A percentile compares a stretch with the other conserved stretches of the same genome.
These are phyloP conservation scores for Mycosphaerella sp. DNA, from an alignment of 2,329 filamentous ascomycete genomes.

Conservation along the genomic window DNA sequence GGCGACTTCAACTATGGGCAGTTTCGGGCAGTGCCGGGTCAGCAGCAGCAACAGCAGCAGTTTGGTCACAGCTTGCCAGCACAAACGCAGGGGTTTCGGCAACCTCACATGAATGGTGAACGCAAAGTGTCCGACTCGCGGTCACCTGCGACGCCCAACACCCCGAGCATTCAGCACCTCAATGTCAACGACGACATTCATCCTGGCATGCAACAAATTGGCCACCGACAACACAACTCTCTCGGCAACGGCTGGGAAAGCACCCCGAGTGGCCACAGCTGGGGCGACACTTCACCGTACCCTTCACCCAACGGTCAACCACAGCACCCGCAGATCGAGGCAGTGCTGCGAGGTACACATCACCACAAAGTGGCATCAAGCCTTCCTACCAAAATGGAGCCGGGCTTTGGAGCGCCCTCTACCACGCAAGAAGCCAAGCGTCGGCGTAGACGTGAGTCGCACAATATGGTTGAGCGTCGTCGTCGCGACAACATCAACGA, in stretches of 20 bases:
- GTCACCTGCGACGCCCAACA: constrained; percentile 81
- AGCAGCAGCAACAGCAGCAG: constrained; percentile 28
- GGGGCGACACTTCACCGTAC: constrained; percentile 76
- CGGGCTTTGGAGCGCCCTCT: constrained; percentile 46
- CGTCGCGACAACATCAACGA: constrained; percentile 98
- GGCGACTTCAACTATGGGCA: constrained; percentile 69
- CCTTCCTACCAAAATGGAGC: constrained; percentile 77
- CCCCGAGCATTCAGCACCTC: constrained; percentile 66
- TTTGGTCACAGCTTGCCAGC: constrained; percentile 32
- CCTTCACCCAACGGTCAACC: constrained; percentile 65
- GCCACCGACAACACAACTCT: constrained; percentile 43
- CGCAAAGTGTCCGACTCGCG: constrained; percentile 60
- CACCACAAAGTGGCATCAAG: constrained; percentile 53
- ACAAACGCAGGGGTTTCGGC: constrained; percentile 27
- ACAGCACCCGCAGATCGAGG: constrained; percentile 71
- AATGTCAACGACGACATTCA: constrained; percentile 54
- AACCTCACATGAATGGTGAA: constrained; percentile 47
- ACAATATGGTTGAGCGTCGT: constrained; percentile 92
- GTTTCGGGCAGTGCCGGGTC: constrained; percentile 63
- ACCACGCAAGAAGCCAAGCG: constrained; percentile 92
- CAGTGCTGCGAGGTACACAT: constrained; percentile 81
- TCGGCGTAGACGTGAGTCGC: constrained; percentile 82
- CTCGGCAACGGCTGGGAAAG: constrained; percentile 80
- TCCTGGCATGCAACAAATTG: constrained; percentile 39
- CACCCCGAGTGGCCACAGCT: constrained; percentile 71